Evolutionary conservation across 1,284 basidiomycete genomes (phyloP).

Genomic region (Malassezia globosa): DNA sequence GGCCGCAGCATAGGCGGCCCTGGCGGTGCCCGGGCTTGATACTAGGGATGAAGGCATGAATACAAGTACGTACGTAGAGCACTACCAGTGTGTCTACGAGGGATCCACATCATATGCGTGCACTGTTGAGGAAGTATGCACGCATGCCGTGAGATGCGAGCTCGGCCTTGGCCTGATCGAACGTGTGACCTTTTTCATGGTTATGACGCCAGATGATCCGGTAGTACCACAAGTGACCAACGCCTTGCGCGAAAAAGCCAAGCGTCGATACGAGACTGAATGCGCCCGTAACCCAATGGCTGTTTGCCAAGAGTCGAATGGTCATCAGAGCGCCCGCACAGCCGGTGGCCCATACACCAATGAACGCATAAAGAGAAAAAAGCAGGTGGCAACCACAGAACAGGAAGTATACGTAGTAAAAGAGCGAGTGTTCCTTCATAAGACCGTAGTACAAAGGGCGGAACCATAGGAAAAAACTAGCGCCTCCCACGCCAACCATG

Average conservation of each 20-base stretch:
- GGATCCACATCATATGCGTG: slow-evolving; percentile 4
- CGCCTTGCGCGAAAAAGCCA: slow-evolving; percentile 75
- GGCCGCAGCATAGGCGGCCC: too few species aligned
- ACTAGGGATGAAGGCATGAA: too few species aligned
- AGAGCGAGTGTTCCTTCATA: slow-evolving; percentile 62
- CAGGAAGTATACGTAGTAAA: slow-evolving; percentile 71
- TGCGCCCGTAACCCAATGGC: slow-evolving; percentile 47
- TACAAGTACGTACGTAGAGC: too few species aligned
- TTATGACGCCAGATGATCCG: slow-evolving; percentile 71
- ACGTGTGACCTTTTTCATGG: slow-evolving; percentile 51
- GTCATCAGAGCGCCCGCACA: slow-evolving; percentile 90
- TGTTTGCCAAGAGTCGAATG: slow-evolving; percentile 53
- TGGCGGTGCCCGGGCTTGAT: too few species aligned
- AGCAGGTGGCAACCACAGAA: slow-evolving; percentile 86
- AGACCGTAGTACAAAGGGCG: slow-evolving; percentile 85
- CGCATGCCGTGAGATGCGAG: slow-evolving; percentile 73
- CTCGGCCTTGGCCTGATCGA: slow-evolving; percentile 66
- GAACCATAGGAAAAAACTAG: slow-evolving; percentile 76
- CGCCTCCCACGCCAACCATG: slow-evolving; percentile 63
- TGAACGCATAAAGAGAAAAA: slow-evolving; percentile 57
- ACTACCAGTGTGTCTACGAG: too few species aligned
- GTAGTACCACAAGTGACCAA: slow-evolving; percentile 72
- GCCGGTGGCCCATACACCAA: slow-evolving; percentile 58
- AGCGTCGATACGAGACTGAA: slow-evolving; percentile 66
- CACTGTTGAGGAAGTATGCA: slow-evolving; percentile 57